Percentiles rank a stretch among this genome's conserved stretches.
phyloP scores from a whole-genome alignment of 1,284 basidiomycete genomes.

The Boletellus dicymbophilus region DNA sequence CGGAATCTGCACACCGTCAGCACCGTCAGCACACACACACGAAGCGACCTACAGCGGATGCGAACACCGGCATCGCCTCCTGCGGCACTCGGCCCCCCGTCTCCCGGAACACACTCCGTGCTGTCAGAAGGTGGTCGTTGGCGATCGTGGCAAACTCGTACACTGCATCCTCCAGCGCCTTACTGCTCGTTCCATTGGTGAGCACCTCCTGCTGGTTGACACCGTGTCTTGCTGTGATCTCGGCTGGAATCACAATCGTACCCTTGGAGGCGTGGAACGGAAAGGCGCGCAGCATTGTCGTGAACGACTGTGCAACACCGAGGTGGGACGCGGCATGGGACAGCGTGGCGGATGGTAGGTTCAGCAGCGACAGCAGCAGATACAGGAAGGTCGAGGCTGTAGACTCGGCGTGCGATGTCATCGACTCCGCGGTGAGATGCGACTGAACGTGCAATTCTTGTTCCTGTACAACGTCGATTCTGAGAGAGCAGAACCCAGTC shows the following conservation, averaged over 20 bases:
- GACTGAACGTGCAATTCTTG: conserved; percentile 70
- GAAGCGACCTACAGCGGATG: conserved; percentile 64
- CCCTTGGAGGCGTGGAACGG: conserved; percentile 77
- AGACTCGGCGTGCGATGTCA: conserved; percentile 75
- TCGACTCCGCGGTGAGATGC: conserved; percentile 69
- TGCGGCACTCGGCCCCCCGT: conserved; percentile 62
- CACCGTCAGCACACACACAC: conserved; percentile 8
- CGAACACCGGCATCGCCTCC: conserved; percentile 76
- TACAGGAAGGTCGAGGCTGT: conserved; percentile 83
- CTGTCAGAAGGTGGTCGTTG: conserved; percentile 89
- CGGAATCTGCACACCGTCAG: conserved; percentile 58
- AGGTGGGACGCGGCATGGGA: conserved; percentile 84
- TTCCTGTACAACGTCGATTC: conserved; percentile 50
- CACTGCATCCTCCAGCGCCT: conserved; percentile 73
- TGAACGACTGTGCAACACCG: conserved; percentile 70
- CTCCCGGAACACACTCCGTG: conserved; percentile 74
- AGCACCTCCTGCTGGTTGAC: conserved; percentile 90
- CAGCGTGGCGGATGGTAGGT: conserved; percentile 60
- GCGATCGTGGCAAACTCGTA: conserved; percentile 90
- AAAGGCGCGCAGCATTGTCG: conserved; percentile 75
- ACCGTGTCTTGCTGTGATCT: conserved; percentile 78
- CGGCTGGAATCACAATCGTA: conserved; percentile 80
- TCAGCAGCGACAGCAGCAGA: conserved; percentile 73
- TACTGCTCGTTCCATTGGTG: conserved; percentile 63
- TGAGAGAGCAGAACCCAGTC: conserved; percentile 3